phyloP scores from a whole-genome alignment of 2,329 filamentous ascomycete species.

The Colletotrichum sp. region DNA sequence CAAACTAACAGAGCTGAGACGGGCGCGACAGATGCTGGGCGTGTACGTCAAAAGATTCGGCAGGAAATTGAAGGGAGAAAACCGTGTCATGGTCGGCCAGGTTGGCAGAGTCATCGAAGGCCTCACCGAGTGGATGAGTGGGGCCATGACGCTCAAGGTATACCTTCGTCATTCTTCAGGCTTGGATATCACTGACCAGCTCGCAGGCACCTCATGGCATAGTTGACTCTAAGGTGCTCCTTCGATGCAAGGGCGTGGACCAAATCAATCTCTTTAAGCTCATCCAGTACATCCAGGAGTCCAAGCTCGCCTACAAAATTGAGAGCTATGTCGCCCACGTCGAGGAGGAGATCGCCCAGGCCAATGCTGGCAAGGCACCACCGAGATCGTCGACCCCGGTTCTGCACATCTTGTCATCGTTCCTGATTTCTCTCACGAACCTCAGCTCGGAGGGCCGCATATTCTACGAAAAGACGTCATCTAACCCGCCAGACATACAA shows the following conservation, averaged over 20 bases:
- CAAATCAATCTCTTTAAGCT: conserved; percentile 95
- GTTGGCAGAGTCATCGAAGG: conserved; percentile 84
- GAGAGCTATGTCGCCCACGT: conserved; percentile 81
- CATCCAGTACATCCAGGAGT: conserved; percentile 86
- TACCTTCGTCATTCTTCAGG: no score
- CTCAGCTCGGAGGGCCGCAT: conserved; percentile 74
- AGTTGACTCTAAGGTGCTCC: conserved; percentile 73
- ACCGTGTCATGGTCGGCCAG: conserved; percentile 89
- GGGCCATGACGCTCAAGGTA: conserved; percentile 54
- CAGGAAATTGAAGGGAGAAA: conserved; percentile 87
- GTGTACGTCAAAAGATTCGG: conserved; percentile 88
- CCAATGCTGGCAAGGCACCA: conserved; percentile 25
- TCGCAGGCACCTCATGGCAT: conserved; percentile 64
- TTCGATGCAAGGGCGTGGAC: conserved; percentile 86
- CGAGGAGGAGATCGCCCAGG: conserved; percentile 51
- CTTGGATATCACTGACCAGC: conserved; percentile 12
- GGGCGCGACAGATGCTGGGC: conserved; percentile 76
- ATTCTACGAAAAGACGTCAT: conserved; percentile 60
- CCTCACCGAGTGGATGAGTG: conserved; percentile 71
- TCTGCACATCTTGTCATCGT: conserved; percentile 60
- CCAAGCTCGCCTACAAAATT: conserved; percentile 92
- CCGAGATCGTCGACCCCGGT: conserved; percentile 52
- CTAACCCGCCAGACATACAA: conserved; percentile 51
- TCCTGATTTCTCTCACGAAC: conserved; percentile 86
- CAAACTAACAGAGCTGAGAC: conserved; percentile 73